A percentile compares a stretch with the other conserved stretches of the same genome.
These are phyloP conservation scores for Simplicillium sp. DNA, from an alignment of 2,329 filamentous ascomycete species.

Conservation along the genomic window DNA sequence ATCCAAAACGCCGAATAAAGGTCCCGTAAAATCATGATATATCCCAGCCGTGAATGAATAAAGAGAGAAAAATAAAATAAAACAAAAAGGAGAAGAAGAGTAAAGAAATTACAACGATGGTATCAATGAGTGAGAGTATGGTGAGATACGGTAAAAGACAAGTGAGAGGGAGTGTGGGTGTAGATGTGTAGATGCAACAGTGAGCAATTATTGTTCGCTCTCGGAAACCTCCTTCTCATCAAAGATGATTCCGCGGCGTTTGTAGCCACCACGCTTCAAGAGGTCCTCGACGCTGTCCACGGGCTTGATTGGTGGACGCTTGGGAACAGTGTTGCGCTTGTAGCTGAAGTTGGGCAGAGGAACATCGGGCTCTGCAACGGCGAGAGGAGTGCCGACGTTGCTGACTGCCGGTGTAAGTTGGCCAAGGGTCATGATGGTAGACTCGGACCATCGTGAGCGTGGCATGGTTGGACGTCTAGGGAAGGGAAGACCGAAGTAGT, in stretches of 20 bases:
- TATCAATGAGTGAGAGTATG: background rate
- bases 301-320: conserved; percentile 26
- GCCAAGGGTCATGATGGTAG: conserved; percentile 24
- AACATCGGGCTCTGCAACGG: conserved; percentile 12
- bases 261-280: conserved; percentile 33
- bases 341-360: conserved; percentile 25
- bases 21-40: no score
- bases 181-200: background rate
- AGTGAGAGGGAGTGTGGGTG: background rate
- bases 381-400: conserved; percentile 7
- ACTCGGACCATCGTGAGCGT: conserved; percentile 32
- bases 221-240: conserved; percentile 17
- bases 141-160: background rate
- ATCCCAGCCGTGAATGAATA: no score
- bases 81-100: background rate
- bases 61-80: background rate
- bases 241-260: conserved; percentile 32
- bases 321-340: conserved; percentile 17
- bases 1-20: no score
- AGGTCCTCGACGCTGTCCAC: conserved; percentile 30
- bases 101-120: background rate
- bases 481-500: conserved; percentile 23
- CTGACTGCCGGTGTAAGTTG: conserved; percentile 9
- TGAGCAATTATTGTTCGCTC: background rate
- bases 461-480: conserved; percentile 19